Base-by-base conservation (phyloP, 192 early-diverging fungal species). In the Coemansia sp. region DNA sequence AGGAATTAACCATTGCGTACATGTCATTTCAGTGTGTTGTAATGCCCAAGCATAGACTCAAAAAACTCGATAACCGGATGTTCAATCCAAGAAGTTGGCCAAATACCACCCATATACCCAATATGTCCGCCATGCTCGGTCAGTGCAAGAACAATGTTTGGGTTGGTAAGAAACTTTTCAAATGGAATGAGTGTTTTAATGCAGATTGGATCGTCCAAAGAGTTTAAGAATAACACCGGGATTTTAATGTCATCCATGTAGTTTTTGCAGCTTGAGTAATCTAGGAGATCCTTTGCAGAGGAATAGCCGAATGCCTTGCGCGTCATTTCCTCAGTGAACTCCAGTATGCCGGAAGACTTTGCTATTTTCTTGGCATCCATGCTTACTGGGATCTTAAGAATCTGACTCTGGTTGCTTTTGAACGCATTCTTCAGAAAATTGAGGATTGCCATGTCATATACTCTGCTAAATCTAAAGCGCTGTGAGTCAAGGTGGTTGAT, bases 191-290 rank as follows among this genome's bases (percentile, higher is more conserved):
- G 85, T 58, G 91, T 79, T 6, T 56, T 52, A 9, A 76, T 70
- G 48, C 90, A 89, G 69, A 99, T 91, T 16, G 97, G 97, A 76
- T 99, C 97, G 75, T 97, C 94, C 48, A 91, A 50, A 15, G 95
- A 92, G 60, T 89, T 90, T 43, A 97, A 74, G 61, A 94, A 91
- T 12, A 99, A 75, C 60, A 92, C 87, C 7, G 97, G 97, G 18
- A 95, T 84, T 19, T 85, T 80, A 57, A 94, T 89, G 59, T 86
- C 85, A 39, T 85, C 73, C 63, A 92, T 70, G 4, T 75, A 76
- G n/a, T 82, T 83, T 3, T 66, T 68, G 49, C 82, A 88, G 69
- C 87, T 90, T 16, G 88, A 89, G 59, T 89, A 88, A 12, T 87
- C 82, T 59, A 92, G 87, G 41, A 92, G 95, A 62, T 95, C 92